A percentile compares a stretch with the other conserved stretches of the same genome.
These are phyloP conservation scores for Paulownia fortunei DNA, from an alignment of 257 asterid species.

Conservation along the genomic window DNA sequence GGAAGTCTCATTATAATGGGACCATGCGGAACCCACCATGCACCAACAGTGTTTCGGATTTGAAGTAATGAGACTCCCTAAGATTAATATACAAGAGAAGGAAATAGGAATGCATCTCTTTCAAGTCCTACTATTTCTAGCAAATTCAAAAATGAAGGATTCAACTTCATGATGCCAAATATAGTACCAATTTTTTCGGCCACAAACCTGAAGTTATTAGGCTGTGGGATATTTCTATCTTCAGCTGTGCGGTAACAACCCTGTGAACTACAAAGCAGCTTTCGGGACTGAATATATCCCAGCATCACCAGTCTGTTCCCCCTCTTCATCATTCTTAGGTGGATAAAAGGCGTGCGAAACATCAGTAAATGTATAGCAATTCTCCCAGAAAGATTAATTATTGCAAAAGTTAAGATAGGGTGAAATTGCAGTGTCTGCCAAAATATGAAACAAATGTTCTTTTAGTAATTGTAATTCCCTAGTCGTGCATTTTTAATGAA, in stretches of 20 bases:
- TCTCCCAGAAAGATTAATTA: too few relatives aligned
- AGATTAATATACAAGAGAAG: too few relatives aligned
- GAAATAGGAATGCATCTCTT: conserved; percentile 24
- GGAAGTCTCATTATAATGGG: not conserved
- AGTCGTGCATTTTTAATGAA: too few relatives aligned
- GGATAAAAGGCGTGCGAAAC: not conserved
- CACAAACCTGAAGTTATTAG: conserved; percentile 14
- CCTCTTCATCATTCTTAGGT: not conserved
- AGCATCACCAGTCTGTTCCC: not conserved
- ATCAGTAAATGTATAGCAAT: not conserved
- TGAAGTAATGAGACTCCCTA: not conserved
- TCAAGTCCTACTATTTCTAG: not conserved
- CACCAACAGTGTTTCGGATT: not conserved
- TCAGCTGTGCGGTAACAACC: not conserved
- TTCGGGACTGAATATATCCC: not conserved
- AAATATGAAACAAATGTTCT: too few relatives aligned
- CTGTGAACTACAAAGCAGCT: not conserved
- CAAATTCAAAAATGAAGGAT: not conserved
- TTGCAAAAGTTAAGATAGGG: too few relatives aligned
- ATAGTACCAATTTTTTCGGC: conserved; percentile 1
- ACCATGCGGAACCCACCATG: conserved; percentile 1
- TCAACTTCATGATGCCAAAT: conserved; percentile 20
- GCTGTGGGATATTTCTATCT: conserved; percentile 13
- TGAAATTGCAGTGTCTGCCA: too few relatives aligned
- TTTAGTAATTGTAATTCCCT: too few relatives aligned